Evolutionary conservation across 2,329 filamentous ascomycete species (phyloP).

Genomic region (Septoria linicola): DNA sequence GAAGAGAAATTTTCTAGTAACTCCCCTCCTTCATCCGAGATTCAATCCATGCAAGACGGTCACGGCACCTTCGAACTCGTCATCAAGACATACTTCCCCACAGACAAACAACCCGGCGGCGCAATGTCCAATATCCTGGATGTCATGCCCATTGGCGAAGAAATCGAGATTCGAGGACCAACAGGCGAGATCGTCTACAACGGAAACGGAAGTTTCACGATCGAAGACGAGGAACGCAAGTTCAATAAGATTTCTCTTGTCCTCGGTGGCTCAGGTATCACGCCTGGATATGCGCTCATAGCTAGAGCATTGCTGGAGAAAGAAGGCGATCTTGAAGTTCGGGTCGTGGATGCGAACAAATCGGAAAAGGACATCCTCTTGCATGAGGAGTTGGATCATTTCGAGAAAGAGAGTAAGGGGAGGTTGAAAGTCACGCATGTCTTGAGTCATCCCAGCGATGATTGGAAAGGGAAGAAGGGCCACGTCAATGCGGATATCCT

Average conservation of each 20-base stretch:
- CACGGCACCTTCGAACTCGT: slow-evolving; percentile 51
- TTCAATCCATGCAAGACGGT: slow-evolving; percentile 24
- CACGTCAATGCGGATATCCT: slow-evolving; percentile 47
- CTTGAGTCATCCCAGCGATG: slow-evolving; percentile 45
- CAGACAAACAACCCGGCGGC: slow-evolving; percentile 50
- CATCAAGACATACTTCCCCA: slow-evolving; percentile 55
- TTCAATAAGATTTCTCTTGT: slow-evolving; percentile 52
- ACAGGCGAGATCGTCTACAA: slow-evolving; percentile 53
- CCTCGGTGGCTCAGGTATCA: slow-evolving; percentile 53
- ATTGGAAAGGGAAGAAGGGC: slow-evolving; percentile 50
- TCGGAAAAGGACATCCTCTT: slow-evolving; percentile 50
- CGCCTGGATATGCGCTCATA: slow-evolving; percentile 53
- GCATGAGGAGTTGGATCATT: slow-evolving; percentile 44
- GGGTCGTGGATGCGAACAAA: slow-evolving; percentile 52
- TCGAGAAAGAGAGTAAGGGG: slow-evolving; percentile 41
- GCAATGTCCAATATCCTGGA: slow-evolving; percentile 56
- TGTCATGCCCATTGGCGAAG: slow-evolving; percentile 49
- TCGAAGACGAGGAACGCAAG: slow-evolving; percentile 43
- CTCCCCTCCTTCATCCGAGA: slow-evolving; percentile 3
- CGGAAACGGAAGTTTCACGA: slow-evolving; percentile 48
- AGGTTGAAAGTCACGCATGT: slow-evolving; percentile 51
- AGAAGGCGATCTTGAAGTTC: slow-evolving; percentile 36
- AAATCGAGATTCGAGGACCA: slow-evolving; percentile 54
- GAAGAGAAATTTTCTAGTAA: slow-evolving; percentile 33
- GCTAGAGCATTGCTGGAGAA: slow-evolving; percentile 42